phyloP scores from a whole-genome alignment of 352 stramenopile species.

The Blastocystis sp. region DNA sequence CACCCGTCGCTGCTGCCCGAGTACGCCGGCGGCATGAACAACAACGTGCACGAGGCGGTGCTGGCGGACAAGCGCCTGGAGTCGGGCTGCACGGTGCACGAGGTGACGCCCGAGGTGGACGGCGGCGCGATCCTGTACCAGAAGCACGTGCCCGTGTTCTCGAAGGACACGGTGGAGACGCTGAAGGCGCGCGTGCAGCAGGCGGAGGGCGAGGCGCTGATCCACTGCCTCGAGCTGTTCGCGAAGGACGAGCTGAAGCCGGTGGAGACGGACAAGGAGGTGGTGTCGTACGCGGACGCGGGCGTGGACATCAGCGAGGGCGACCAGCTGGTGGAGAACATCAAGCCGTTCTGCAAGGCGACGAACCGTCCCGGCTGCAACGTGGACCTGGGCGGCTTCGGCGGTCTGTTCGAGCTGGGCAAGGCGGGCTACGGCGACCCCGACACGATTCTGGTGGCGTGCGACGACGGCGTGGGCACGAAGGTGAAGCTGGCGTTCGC shows the following conservation, averaged over 20 bases:
- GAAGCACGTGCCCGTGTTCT: conserved; percentile 87
- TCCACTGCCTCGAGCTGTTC: conserved; percentile 83
- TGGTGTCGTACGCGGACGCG: conserved; percentile 94
- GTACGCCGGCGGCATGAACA: conserved; percentile 98
- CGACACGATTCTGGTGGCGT: conserved; percentile 95
- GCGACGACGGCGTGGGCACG: conserved; percentile 95
- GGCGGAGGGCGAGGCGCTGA: conserved; percentile 91
- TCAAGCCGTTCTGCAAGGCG: conserved; percentile 97
- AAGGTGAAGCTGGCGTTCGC: conserved; percentile 85
- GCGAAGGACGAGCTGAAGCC: conserved; percentile 73
- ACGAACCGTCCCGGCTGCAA: conserved; percentile 92
- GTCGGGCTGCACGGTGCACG: conserved; percentile 97
- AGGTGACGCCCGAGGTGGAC: conserved; percentile 95
- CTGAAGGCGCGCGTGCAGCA: conserved; percentile 95
- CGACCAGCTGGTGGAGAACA: conserved; percentile 91
- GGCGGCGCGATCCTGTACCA: conserved; percentile 96
- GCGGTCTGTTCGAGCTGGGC: conserved; percentile 94
- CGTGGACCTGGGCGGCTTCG: conserved; percentile 93
- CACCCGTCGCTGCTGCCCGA: conserved; percentile 97
- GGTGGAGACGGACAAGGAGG: conserved; percentile 76
- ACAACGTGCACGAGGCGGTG: conserved; percentile 95
- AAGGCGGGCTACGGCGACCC: conserved; percentile 91
- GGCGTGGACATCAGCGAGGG: conserved; percentile 97
- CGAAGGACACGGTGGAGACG: conserved; percentile 88
- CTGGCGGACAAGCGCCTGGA: conserved; percentile 91